Evolutionary conservation across 305 asterid genomes (phyloP).

Genomic region (Lippia alba): DNA sequence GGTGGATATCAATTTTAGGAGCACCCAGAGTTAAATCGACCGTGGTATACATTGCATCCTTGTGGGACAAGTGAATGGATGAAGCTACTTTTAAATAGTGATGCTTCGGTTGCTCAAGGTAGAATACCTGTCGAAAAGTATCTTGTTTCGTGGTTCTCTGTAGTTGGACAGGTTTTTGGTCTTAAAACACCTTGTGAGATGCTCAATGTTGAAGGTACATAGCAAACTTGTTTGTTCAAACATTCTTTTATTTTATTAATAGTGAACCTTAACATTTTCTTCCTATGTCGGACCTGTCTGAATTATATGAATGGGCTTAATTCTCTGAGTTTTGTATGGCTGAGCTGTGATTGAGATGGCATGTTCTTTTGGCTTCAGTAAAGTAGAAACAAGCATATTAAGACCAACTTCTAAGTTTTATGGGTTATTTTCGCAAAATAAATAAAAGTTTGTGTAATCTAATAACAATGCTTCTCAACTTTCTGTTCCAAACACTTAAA

Average conservation of each 20-base stretch:
- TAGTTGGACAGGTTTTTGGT: conserved; percentile 77
- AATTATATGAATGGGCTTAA: too few species aligned
- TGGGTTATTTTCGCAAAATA: too few species aligned
- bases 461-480: too few species aligned
- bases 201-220: conserved; percentile 36
- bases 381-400: too few species aligned
- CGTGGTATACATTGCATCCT: conserved; percentile 89
- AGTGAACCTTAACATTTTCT: not conserved
- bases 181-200: conserved; percentile 62
- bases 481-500: too few species aligned
- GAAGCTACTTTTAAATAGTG: conserved; percentile 65
- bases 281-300: not conserved
- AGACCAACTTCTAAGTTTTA: too few species aligned
- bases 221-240: not conserved
- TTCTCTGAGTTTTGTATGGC: too few species aligned
- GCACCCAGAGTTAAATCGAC: conserved; percentile 77
- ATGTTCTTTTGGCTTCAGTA: too few species aligned
- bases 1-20: conserved; percentile 48
- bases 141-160: conserved; percentile 81
- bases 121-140: conserved; percentile 48
- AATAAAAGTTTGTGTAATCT: too few species aligned
- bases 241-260: not conserved
- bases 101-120: conserved; percentile 35
- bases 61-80: conserved; percentile 92
- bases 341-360: too few species aligned